Percentiles rank a stretch among this genome's conserved stretches.
phyloP scores from a whole-genome alignment of 202 grass and related monocot species.

The Alloteropsis angusta region DNA sequence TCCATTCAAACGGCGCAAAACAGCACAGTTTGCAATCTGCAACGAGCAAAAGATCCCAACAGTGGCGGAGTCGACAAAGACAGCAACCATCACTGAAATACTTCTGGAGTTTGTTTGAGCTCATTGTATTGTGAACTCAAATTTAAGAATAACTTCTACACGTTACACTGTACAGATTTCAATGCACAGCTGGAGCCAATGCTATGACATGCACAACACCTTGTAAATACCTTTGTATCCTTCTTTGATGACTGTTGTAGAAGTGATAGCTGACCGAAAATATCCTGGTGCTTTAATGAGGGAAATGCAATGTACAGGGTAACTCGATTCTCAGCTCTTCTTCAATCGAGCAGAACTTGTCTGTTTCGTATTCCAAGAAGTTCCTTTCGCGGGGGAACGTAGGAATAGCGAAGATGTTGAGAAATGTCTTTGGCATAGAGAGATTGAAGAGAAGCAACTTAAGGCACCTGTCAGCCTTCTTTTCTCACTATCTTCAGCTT shows the following conservation, averaged over 20 bases:
- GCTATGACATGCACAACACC: background rate
- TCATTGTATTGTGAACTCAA: background rate
- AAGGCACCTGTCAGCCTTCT: slow-evolving; percentile 45
- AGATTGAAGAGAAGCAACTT: slow-evolving; percentile 69
- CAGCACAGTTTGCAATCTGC: background rate
- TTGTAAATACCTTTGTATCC: background rate
- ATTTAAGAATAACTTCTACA: background rate
- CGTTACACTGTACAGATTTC: background rate
- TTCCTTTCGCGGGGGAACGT: slow-evolving; percentile 26
- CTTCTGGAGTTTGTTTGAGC: background rate
- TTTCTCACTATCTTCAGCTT: slow-evolving; percentile 56
- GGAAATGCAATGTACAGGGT: background rate
- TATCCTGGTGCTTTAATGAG: background rate
- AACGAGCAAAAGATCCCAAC: background rate
- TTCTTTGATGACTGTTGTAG: background rate
- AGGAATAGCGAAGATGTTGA: slow-evolving; percentile 40
- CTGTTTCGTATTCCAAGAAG: background rate
- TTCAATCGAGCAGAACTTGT: too few species aligned
- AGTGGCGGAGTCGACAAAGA: too few species aligned
- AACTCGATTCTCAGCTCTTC: background rate
- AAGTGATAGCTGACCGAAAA: background rate
- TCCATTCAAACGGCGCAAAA: background rate
- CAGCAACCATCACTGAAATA: background rate
- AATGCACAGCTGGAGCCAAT: background rate
- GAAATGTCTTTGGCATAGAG: slow-evolving; percentile 35